A percentile compares a stretch with the other conserved stretches of the same genome.
phyloP scores from a whole-genome alignment of 495 filamentous ascomycete genomes.

The Penicillium riverlandense region DNA sequence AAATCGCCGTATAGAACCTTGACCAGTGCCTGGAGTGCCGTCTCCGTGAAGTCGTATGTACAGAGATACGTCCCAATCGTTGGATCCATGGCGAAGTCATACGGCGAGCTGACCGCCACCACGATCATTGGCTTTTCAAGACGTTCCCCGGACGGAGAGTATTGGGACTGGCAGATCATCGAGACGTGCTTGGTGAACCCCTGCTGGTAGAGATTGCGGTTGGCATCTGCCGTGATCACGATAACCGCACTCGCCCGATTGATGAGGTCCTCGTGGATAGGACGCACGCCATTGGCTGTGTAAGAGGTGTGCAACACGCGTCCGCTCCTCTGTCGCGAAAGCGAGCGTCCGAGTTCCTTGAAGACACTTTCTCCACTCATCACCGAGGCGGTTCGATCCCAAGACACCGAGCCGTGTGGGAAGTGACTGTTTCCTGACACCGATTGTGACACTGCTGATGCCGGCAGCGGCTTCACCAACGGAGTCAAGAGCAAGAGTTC shows the following conservation, averaged over 20 bases:
- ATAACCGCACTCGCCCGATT: slow-evolving; percentile 79
- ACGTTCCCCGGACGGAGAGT: slow-evolving; percentile 45
- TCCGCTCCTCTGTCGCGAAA: slow-evolving; percentile 73
- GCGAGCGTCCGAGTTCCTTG: slow-evolving; percentile 69
- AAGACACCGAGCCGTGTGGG: slow-evolving; percentile 44
- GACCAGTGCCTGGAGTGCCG: slow-evolving; percentile 73
- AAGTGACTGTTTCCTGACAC: slow-evolving; percentile 33
- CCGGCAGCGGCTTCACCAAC: slow-evolving; percentile 76
- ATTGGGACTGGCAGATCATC: slow-evolving; percentile 82
- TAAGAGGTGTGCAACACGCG: slow-evolving; percentile 86
- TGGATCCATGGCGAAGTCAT: slow-evolving; percentile 90
- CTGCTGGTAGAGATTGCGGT: slow-evolving; percentile 82
- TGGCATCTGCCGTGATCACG: slow-evolving; percentile 83
- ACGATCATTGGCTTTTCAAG: slow-evolving; percentile 65
- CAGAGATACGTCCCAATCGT: slow-evolving; percentile 83
- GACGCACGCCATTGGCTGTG: slow-evolving; percentile 80
- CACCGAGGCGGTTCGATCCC: slow-evolving; percentile 58
- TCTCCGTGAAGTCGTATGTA: slow-evolving; percentile 92
- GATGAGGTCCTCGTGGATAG: slow-evolving; percentile 84
- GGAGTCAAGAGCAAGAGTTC: slow-evolving; percentile 79
- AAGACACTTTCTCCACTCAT: slow-evolving; percentile 87
- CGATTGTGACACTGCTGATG: slow-evolving; percentile 61
- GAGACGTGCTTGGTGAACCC: slow-evolving; percentile 89
- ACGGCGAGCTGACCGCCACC: slow-evolving; percentile 85
- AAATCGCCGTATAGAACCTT: slow-evolving; percentile 75